A percentile compares a stretch with the other conserved stretches of the same genome.
Conservation (phyloP, 139 green algal species). For the Edaphochlamys debaryana region DNA sequence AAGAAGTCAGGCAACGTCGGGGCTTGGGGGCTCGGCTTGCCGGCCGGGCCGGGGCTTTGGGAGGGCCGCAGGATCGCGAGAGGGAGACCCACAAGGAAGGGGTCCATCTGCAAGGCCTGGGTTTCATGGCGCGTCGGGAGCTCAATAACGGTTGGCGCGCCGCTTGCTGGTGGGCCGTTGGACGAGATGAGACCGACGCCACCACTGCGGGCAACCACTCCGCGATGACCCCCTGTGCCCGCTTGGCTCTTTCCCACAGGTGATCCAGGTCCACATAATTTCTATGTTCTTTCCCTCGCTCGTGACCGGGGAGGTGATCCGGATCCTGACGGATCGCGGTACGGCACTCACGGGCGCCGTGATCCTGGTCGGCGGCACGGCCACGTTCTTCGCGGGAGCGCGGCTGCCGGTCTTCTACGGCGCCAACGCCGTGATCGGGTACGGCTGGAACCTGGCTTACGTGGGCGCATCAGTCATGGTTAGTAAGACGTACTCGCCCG, state of each 20-base stretch:
- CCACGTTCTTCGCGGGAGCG: slow-evolving; percentile 2
- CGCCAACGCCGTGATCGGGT: not conserved
- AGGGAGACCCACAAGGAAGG: too few species aligned
- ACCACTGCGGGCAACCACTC: too few species aligned
- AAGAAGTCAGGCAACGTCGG: too few species aligned
- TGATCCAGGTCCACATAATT: slow-evolving; percentile 32
- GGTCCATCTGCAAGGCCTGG: too few species aligned
- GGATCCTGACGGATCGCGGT: not conserved
- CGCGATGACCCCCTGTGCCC: too few species aligned
- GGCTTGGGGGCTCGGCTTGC: too few species aligned
- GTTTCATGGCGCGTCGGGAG: too few species aligned
- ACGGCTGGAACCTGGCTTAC: slow-evolving; percentile 29
- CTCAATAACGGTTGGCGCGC: too few species aligned
- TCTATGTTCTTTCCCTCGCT: slow-evolving; percentile 25
- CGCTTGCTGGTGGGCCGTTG: too few species aligned
- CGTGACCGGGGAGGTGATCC: not conserved
- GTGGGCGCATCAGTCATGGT: slow-evolving; percentile 18
- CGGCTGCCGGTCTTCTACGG: not conserved
- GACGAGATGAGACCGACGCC: too few species aligned
- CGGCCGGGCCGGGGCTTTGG: too few species aligned
- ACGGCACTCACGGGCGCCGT: not conserved
- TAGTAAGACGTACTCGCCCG: not conserved
- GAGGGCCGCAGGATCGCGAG: too few species aligned
- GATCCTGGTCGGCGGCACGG: slow-evolving; percentile 14
- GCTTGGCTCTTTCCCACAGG: not conserved